A percentile compares a stretch with the other conserved stretches of the same genome.
phyloP scores from a whole-genome alignment of 768 basidiomycete species.

The Calocybe gangraenosa region DNA sequence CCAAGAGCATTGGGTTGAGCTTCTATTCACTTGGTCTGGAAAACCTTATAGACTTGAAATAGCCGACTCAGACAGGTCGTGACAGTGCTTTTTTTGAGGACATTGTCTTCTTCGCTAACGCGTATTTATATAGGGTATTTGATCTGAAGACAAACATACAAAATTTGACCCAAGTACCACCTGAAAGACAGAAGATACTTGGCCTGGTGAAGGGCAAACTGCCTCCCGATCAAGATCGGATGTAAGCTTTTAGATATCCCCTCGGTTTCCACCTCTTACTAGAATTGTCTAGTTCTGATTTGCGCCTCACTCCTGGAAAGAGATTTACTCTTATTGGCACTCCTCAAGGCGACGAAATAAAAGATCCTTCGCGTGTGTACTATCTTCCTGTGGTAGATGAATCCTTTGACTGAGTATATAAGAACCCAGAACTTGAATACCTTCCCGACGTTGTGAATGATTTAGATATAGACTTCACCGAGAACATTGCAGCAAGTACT shows the following conservation, averaged over 20 bases:
- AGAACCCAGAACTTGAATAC: conserved; percentile 49
- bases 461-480: conserved; percentile 76
- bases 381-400: neutral
- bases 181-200: conserved; percentile 83
- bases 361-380: conserved; percentile 62
- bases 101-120: neutral
- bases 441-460: conserved; percentile 76
- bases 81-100: neutral
- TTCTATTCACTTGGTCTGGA: conserved; percentile 72
- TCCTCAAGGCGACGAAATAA: conserved; percentile 80
- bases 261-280: conserved; percentile 4
- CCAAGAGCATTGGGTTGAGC: conserved; percentile 50
- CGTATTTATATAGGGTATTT: conserved; percentile 51
- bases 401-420: neutral
- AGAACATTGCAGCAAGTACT: conserved; percentile 51
- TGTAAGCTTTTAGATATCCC: conserved; percentile 31
- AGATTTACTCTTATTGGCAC: conserved; percentile 88
- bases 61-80: conserved; percentile 77
- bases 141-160: conserved; percentile 72
- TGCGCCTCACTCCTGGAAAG: conserved; percentile 54
- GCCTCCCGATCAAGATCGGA: conserved; percentile 67
- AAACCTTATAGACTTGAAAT: conserved; percentile 62
- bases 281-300: conserved; percentile 42
- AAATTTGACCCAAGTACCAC: conserved; percentile 71
- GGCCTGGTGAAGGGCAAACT: conserved; percentile 82